A percentile compares a stretch with the other conserved stretches of the same genome.
phyloP scores from a whole-genome alignment of 2,329 filamentous ascomycete species.

The Helicocarpus griseus region DNA sequence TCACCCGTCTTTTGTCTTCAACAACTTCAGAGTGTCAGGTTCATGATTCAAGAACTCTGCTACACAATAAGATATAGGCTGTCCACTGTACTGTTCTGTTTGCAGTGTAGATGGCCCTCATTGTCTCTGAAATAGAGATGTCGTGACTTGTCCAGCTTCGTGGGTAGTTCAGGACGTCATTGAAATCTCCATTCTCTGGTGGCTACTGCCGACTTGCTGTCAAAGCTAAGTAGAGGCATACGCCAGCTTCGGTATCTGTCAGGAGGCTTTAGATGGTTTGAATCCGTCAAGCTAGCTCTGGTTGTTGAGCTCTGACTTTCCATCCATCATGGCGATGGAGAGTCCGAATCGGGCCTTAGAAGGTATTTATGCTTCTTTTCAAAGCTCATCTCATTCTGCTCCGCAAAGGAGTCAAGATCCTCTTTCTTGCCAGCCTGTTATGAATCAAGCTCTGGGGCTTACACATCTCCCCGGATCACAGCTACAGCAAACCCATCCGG shows the following conservation, averaged over 20 bases:
- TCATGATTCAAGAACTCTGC: not conserved
- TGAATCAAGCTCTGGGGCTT: conserved; percentile 31
- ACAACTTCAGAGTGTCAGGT: not conserved
- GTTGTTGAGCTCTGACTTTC: conserved; percentile 1
- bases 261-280: conserved; percentile 3
- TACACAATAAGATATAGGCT: not conserved
- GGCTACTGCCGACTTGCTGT: not conserved
- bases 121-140: not conserved
- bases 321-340: conserved; percentile 16
- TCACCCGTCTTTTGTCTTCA: not conserved
- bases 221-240: not conserved
- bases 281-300: conserved; percentile 8
- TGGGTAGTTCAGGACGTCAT: not conserved
- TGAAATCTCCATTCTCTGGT: not conserved
- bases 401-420: conserved; percentile 6
- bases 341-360: conserved; percentile 14
- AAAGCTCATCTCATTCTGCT: conserved; percentile 7
- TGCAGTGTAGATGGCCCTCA: conserved; percentile 13
- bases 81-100: not conserved
- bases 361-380: conserved; percentile 31
- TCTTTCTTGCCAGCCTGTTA: conserved; percentile 18
- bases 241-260: not conserved
- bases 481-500: conserved; percentile 13
- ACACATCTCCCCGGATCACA: conserved; percentile 33
- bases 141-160: not conserved